Evolutionary conservation across 2,329 filamentous ascomycete species (phyloP).

Genomic region (Paracamarosporium sp.): DNA sequence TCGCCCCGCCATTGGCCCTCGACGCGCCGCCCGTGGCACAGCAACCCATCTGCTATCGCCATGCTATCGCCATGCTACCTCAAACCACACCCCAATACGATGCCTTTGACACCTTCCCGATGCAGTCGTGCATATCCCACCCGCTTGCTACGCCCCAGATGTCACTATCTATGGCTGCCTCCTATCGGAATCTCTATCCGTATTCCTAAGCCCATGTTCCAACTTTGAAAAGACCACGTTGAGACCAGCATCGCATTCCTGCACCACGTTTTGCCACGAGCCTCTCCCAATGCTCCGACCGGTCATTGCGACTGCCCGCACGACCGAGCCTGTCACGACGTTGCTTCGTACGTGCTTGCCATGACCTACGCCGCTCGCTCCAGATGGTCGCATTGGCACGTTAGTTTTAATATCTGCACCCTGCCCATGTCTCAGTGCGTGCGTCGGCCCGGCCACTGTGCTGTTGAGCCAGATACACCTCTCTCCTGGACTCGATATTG

Average conservation of each 20-base stretch:
- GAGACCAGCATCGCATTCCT: constrained; percentile 8
- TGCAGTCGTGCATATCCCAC: not conserved
- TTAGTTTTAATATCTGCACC: not conserved
- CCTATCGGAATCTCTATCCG: not conserved
- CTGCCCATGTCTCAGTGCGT: not conserved
- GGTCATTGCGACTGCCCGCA: not conserved
- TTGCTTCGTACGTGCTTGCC: not conserved
- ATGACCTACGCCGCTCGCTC: not conserved
- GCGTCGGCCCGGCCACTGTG: not conserved
- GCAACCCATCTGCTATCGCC: not conserved
- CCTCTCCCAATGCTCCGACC: not conserved
- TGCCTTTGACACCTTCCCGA: constrained; percentile 15
- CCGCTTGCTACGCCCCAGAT: not conserved
- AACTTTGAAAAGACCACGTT: not conserved
- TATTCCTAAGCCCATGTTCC: not conserved
- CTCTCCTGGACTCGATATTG: not conserved
- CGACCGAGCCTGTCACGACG: constrained; percentile 5
- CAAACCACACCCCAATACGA: not conserved
- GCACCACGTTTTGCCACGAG: constrained; percentile 9
- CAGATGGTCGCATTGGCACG: not conserved
- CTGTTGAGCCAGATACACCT: not conserved
- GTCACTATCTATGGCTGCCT: not conserved
- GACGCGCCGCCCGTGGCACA: not conserved
- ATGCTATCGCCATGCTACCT: not conserved
- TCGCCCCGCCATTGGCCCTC: not conserved